Percentiles rank a stretch among this genome's conserved stretches.
phyloP scores from a whole-genome alignment of 2,329 filamentous ascomycete genomes.

The Sordariomycetes sp. region DNA sequence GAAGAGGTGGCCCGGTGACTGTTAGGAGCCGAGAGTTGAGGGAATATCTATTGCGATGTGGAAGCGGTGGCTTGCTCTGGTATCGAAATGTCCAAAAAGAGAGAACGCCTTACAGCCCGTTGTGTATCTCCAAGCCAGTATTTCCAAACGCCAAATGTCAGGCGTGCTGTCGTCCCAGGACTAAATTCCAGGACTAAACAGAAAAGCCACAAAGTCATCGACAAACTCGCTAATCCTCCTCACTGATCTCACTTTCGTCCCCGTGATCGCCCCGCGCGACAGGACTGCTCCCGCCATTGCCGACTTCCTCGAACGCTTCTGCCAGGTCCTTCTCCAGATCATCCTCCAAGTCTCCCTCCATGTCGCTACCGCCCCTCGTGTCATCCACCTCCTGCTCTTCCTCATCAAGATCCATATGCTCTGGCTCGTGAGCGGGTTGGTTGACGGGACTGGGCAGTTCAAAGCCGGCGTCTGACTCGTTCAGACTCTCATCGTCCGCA shows the following conservation, averaged over 20 bases:
- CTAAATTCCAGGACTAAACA: background rate
- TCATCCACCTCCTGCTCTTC: slow-evolving; percentile 17
- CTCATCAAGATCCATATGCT: slow-evolving; percentile 16
- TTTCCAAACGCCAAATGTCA: too few species aligned
- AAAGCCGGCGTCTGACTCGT: slow-evolving; percentile 39
- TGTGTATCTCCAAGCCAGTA: background rate
- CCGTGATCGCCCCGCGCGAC: slow-evolving; percentile 32
- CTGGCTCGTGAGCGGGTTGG: slow-evolving; percentile 18
- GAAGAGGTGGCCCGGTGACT: slow-evolving; percentile 11
- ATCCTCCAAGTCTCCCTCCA: slow-evolving; percentile 16
- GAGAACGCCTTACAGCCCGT: background rate
- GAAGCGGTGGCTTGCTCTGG: slow-evolving; percentile 8
- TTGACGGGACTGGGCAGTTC: slow-evolving; percentile 46
- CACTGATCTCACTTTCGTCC: slow-evolving; percentile 58
- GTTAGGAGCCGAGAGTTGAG: too few species aligned
- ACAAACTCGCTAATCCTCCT: slow-evolving; percentile 42
- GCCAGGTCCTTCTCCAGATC: slow-evolving; percentile 47
- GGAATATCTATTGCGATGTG: too few species aligned
- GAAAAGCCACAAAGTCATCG: background rate
- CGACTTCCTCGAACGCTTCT: slow-evolving; percentile 18
- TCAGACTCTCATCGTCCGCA: slow-evolving; percentile 36
- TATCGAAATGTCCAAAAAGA: background rate
- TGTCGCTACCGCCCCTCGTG: slow-evolving; percentile 18
- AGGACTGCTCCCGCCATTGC: slow-evolving; percentile 27
- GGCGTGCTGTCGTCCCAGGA: slow-evolving; percentile 1